Percentiles rank a stretch among this genome's conserved stretches.
These are phyloP conservation scores for Xylariaceae sp. DNA, from an alignment of 2,329 filamentous ascomycete species.

Conservation along the genomic window DNA sequence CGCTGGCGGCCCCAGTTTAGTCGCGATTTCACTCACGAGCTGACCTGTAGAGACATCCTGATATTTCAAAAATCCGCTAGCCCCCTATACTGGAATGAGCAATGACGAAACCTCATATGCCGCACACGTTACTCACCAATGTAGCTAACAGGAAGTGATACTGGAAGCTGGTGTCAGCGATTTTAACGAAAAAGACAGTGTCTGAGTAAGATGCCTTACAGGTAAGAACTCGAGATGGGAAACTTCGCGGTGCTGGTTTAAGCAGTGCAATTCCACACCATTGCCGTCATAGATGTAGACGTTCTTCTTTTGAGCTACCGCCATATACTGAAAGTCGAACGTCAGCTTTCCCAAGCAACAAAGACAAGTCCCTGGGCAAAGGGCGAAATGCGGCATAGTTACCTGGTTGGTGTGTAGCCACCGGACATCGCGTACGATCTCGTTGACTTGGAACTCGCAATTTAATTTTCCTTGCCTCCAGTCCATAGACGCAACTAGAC, in stretches of 20 bases:
- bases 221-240: conserved; percentile 72
- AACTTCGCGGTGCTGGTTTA: conserved; percentile 86
- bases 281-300: conserved; percentile 93
- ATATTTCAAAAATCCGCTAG: conserved; percentile 59
- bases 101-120: background rate
- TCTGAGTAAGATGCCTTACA: conserved; percentile 3
- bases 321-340: conserved; percentile 18
- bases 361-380: too few relatives aligned
- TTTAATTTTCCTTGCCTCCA: conserved; percentile 89
- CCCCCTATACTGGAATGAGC: conserved; percentile 11
- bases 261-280: conserved; percentile 77
- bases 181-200: background rate
- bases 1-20: conserved; percentile 76
- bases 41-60: conserved; percentile 93
- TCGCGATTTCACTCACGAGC: conserved; percentile 78
- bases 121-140: conserved; percentile 50
- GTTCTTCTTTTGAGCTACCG: conserved; percentile 79
- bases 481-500: conserved; percentile 77
- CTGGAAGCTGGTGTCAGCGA: conserved; percentile 7
- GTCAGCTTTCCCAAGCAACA: background rate
- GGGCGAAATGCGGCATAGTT: background rate
- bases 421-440: conserved; percentile 82
- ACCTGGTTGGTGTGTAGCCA: conserved; percentile 76
- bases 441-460: conserved; percentile 84
- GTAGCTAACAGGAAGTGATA: conserved; percentile 94